These are phyloP conservation scores for Lactarius indigo DNA, from an alignment of 768 basidiomycete genomes.

Conservation along the genomic window DNA sequence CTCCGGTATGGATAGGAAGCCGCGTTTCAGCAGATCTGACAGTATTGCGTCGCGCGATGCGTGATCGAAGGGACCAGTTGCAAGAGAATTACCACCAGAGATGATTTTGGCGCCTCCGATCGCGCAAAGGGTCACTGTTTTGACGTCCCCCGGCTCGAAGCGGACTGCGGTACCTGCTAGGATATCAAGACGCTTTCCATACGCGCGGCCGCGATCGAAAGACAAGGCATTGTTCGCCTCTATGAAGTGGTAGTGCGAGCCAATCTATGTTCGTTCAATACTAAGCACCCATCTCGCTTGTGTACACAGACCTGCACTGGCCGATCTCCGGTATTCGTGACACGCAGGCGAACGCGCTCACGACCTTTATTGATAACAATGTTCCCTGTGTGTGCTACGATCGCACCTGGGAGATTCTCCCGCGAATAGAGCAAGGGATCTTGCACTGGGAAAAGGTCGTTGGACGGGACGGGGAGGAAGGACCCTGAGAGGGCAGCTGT, in stretches of 20 bases:
- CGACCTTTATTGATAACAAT: slow-evolving; percentile 78
- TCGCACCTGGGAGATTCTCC: slow-evolving; percentile 66
- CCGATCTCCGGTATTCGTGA: slow-evolving; percentile 89
- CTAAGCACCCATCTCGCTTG: background rate
- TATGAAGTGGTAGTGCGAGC: slow-evolving; percentile 92
- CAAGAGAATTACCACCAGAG: slow-evolving; percentile 78
- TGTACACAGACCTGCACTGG: slow-evolving; percentile 72
- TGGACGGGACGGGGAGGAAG: slow-evolving; percentile 77
- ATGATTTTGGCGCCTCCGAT: slow-evolving; percentile 71
- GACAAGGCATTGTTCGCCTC: slow-evolving; percentile 79
- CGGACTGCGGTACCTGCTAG: slow-evolving; percentile 93
- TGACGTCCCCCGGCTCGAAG: slow-evolving; percentile 90
- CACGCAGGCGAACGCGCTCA: slow-evolving; percentile 62
- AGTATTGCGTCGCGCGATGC: slow-evolving; percentile 47
- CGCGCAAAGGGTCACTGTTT: slow-evolving; percentile 76
- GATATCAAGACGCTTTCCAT: slow-evolving; percentile 88
- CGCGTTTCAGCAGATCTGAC: slow-evolving; percentile 46
- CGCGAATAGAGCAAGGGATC: slow-evolving; percentile 48
- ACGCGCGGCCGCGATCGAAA: slow-evolving; percentile 80
- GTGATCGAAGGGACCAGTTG: slow-evolving; percentile 49
- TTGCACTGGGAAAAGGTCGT: slow-evolving; percentile 58
- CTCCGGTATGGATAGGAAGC: slow-evolving; percentile 70
- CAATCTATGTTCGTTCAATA: slow-evolving; percentile 50
- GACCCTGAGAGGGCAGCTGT: slow-evolving; percentile 89
- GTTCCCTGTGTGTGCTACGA: slow-evolving; percentile 59